Conservation (phyloP, 2,329 filamentous ascomycete genomes). For the Phialocephala sp. region DNA sequence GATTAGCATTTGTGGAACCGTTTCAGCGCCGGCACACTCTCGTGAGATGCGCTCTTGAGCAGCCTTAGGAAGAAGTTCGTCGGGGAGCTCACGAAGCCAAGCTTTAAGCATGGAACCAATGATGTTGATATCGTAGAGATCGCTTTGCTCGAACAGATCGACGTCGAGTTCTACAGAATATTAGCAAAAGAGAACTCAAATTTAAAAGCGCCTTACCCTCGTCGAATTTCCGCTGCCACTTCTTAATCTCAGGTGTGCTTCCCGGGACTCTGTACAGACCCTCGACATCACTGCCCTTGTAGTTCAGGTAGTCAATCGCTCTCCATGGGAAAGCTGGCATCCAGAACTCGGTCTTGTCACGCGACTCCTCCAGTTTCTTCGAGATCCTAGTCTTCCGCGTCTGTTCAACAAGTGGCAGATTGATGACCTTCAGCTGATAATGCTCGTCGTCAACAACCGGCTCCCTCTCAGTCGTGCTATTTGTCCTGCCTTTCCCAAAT, state of each 20-base stretch:
- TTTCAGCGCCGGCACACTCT: constrained; percentile 78
- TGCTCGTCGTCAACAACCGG: constrained; percentile 76
- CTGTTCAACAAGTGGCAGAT: constrained; percentile 84
- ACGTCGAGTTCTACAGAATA: constrained; percentile 75
- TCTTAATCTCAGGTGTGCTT: constrained; percentile 87
- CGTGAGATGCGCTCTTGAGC: constrained; percentile 80
- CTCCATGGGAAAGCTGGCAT: constrained; percentile 96
- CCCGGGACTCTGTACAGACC: constrained; percentile 92
- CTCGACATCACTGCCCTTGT: constrained; percentile 91
- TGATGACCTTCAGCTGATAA: constrained; percentile 85
- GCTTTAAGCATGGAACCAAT: constrained; percentile 96
- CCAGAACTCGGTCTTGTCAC: constrained; percentile 98
- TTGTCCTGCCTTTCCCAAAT: constrained; percentile 78
- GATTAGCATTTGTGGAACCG: constrained; percentile 83
- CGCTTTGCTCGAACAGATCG: constrained; percentile 84
- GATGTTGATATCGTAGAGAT: constrained; percentile 95
- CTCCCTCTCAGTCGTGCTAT: constrained; percentile 71
- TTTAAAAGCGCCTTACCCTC: constrained; percentile 59
- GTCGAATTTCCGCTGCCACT: constrained; percentile 92
- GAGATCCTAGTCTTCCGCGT: constrained; percentile 91
- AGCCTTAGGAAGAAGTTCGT: constrained; percentile 88
- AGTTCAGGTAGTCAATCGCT: constrained; percentile 95
- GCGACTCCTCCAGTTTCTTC: constrained; percentile 83
- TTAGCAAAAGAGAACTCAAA: constrained; percentile 25
- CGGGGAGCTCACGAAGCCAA: constrained; percentile 93